Conservation (phyloP, 352 stramenopile genomes). For the Phytophthora fragariae region DNA sequence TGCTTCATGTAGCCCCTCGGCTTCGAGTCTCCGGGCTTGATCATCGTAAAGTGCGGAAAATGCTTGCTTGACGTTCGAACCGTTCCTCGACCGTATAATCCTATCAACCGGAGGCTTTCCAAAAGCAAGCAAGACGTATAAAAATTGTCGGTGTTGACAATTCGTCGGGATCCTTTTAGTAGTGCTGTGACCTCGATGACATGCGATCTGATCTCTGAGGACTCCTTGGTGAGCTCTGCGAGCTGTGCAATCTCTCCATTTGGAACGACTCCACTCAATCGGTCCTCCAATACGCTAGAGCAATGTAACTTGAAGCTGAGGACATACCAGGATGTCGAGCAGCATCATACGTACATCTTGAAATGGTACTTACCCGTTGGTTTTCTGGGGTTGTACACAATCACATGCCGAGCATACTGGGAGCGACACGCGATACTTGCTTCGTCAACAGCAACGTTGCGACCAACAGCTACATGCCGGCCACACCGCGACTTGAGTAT, state of each 20-base stretch:
- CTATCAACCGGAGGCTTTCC: constrained; percentile 23
- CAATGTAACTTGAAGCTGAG: constrained; percentile 9
- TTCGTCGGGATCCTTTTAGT: constrained; percentile 15
- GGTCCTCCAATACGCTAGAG: constrained; percentile 2
- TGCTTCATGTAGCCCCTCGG: constrained; percentile 15
- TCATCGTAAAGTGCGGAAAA: constrained; percentile 29
- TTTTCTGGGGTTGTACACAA: neutral
- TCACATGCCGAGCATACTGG: neutral
- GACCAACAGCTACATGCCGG: neutral
- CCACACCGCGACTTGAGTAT: too few relatives aligned
- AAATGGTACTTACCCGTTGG: constrained; percentile 11
- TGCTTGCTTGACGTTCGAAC: constrained; percentile 25
- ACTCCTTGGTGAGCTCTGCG: neutral
- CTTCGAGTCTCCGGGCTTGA: neutral
- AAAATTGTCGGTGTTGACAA: constrained; percentile 21
- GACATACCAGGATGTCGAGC: constrained; percentile 1
- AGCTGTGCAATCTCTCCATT: neutral
- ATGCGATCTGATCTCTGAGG: constrained; percentile 15
- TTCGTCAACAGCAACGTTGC: too few relatives aligned
- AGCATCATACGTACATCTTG: constrained; percentile 10
- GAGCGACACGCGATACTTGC: neutral
- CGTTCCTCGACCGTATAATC: constrained; percentile 28
- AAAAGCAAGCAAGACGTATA: constrained; percentile 41
- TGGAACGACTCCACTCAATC: neutral
- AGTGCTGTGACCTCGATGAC: constrained; percentile 31